phyloP scores from a whole-genome alignment of 75 land plant species.

The Azolla pinnata region DNA sequence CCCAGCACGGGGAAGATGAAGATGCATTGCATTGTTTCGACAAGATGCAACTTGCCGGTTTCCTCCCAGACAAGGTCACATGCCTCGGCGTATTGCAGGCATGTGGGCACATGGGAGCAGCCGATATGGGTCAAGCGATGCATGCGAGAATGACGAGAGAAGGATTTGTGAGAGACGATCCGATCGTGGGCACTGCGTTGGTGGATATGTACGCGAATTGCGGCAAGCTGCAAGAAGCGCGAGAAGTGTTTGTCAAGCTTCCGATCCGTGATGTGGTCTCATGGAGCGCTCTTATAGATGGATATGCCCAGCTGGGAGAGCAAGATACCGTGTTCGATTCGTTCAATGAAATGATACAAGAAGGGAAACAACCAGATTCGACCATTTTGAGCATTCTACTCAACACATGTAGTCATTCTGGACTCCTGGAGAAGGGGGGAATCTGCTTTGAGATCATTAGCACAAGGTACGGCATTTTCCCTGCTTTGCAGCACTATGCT shows the following conservation, averaged over 20 bases:
- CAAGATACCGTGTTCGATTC: slow-evolving; percentile 1
- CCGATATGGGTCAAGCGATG: not conserved
- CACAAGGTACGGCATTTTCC: not conserved
- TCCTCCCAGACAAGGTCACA: not conserved
- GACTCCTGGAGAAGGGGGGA: not conserved
- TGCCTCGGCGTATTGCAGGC: not conserved
- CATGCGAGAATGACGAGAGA: not conserved
- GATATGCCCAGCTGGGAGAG: not conserved
- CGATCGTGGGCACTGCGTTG: slow-evolving; percentile 6
- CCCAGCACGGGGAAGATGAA: not conserved
- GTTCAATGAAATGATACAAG: not conserved
- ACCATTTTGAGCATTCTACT: slow-evolving; percentile 6
- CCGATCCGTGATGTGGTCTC: slow-evolving; percentile 13
- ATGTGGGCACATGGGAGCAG: slow-evolving; percentile 2
- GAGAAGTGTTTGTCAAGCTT: slow-evolving; percentile 17
- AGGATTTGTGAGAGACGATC: not conserved
- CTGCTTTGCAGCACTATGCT: slow-evolving; percentile 6
- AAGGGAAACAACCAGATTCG: not conserved
- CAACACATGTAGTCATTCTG: slow-evolving; percentile 3
- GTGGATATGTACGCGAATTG: slow-evolving; percentile 14
- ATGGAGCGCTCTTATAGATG: slow-evolving; percentile 25
- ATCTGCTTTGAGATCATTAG: not conserved
- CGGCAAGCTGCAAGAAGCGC: not conserved
- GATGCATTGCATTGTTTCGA: not conserved
- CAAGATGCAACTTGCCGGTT: not conserved